A percentile compares a stretch with the other conserved stretches of the same genome.
These are phyloP conservation scores for Schizosaccharomyces pombe DNA, from an alignment of 805 yeast genomes.

Conservation along the genomic window DNA sequence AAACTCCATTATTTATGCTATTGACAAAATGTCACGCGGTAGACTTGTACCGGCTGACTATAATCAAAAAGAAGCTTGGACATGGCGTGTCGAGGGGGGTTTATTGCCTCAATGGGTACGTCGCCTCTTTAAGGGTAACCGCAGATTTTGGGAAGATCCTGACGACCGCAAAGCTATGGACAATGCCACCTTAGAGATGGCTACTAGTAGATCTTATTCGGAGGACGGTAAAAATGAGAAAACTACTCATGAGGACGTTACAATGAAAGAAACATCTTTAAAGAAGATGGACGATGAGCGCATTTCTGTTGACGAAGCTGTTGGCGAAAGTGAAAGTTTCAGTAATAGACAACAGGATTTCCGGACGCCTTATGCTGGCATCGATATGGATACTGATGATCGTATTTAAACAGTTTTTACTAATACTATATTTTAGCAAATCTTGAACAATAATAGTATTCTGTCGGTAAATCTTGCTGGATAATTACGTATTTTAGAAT, in stretches of 20 bases:
- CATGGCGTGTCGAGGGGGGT: slow-evolving; percentile 9
- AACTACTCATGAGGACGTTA: background rate
- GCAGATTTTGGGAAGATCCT: slow-evolving; percentile 5
- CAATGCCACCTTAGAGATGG: background rate
- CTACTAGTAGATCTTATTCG: background rate
- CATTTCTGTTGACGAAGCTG: background rate
- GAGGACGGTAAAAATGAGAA: background rate
- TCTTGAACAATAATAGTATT: too few species aligned
- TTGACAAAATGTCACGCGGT: slow-evolving; percentile 8
- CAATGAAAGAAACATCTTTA: background rate
- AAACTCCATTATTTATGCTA: slow-evolving; percentile 7
- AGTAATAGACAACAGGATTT: background rate
- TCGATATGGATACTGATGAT: background rate
- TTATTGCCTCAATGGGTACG: slow-evolving; percentile 6
- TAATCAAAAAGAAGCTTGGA: slow-evolving; percentile 11
- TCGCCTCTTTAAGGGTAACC: slow-evolving; percentile 4
- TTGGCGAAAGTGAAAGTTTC: background rate
- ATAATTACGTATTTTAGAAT: too few species aligned
- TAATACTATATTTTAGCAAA: too few species aligned
- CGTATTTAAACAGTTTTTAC: too few species aligned
- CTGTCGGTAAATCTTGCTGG: too few species aligned
- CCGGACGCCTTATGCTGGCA: slow-evolving; percentile 2
- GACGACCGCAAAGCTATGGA: background rate
- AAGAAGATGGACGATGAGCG: too few species aligned
- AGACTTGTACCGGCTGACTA: slow-evolving; percentile 9